These are phyloP conservation scores for Suillus spraguei DNA, from an alignment of 768 basidiomycete species.

Conservation along the genomic window DNA sequence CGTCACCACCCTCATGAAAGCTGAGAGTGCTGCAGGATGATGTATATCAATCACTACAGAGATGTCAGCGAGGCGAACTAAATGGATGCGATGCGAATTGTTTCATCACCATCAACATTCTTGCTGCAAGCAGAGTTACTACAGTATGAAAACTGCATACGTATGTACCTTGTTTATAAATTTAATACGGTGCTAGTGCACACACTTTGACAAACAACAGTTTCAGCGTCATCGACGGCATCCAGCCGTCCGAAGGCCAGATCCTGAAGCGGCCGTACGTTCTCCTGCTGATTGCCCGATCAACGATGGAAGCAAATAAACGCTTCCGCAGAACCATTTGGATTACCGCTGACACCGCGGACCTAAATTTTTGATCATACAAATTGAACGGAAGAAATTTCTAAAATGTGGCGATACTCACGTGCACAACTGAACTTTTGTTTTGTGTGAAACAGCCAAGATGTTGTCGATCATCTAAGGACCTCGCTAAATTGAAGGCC, in stretches of 20 bases:
- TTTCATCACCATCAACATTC: neutral
- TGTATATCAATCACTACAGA: slow-evolving; percentile 20
- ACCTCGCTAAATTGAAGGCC: slow-evolving; percentile 35
- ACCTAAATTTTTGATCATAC: slow-evolving; percentile 10
- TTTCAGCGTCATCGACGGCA: neutral
- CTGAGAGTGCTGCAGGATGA: slow-evolving; percentile 16
- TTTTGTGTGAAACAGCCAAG: slow-evolving; percentile 28
- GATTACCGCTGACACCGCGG: slow-evolving; percentile 31
- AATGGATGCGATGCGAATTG: neutral
- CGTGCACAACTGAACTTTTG: slow-evolving; percentile 27
- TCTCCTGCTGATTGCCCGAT: slow-evolving; percentile 12
- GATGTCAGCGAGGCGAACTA: neutral
- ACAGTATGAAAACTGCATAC: slow-evolving; percentile 22
- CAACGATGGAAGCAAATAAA: slow-evolving; percentile 32
- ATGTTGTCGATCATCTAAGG: slow-evolving; percentile 34
- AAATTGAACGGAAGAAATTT: neutral
- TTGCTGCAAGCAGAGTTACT: neutral
- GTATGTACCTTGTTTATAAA: slow-evolving; percentile 32
- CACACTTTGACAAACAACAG: neutral
- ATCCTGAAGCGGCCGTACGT: neutral
- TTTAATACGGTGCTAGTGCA: slow-evolving; percentile 18
- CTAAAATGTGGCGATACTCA: slow-evolving; percentile 2
- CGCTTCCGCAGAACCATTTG: slow-evolving; percentile 33
- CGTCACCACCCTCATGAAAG: slow-evolving; percentile 31
- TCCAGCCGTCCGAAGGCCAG: neutral